phyloP scores from a whole-genome alignment of 2,329 filamentous ascomycete genomes.

The Penicillium olsonii region DNA sequence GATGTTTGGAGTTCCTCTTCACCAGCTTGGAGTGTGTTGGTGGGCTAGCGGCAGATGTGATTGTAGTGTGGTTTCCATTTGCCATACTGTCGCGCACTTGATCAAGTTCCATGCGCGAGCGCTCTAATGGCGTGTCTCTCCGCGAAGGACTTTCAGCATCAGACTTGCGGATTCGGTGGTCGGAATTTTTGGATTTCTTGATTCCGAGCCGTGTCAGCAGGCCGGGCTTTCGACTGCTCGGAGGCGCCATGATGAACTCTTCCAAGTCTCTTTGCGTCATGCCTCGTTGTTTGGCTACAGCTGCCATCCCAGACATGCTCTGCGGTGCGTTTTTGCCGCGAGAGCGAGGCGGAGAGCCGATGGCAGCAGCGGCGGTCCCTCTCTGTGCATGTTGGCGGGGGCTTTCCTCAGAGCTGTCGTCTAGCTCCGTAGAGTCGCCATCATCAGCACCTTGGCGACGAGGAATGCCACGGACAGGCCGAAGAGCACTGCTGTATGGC shows the following conservation, averaged over 20 bases:
- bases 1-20: constrained; percentile 30
- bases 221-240: constrained; percentile 30
- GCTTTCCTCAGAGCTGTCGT: constrained; percentile 61
- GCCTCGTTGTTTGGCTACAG: constrained; percentile 57
- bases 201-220: constrained; percentile 38
- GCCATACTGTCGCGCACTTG: constrained; percentile 23
- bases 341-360: constrained; percentile 23
- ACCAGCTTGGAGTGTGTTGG: constrained; percentile 26
- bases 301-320: constrained; percentile 31
- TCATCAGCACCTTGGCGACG: constrained; percentile 60
- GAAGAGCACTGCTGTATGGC: constrained; percentile 38
- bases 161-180: constrained; percentile 52
- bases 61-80: constrained; percentile 21
- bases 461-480: constrained; percentile 62
- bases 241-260: constrained; percentile 36
- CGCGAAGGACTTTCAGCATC: constrained; percentile 62
- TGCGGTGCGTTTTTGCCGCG: constrained; percentile 39
- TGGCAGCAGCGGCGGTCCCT: constrained; percentile 24
- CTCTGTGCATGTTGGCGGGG: constrained; percentile 26
- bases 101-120: constrained; percentile 53
- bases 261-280: constrained; percentile 45
- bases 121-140: constrained; percentile 64
- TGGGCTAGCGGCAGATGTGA: constrained; percentile 17
- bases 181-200: constrained; percentile 27
- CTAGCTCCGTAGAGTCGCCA: constrained; percentile 63